Evolutionary conservation across 176 grass and related monocot species (phyloP).

Genomic region (Saccharum officinarum): DNA sequence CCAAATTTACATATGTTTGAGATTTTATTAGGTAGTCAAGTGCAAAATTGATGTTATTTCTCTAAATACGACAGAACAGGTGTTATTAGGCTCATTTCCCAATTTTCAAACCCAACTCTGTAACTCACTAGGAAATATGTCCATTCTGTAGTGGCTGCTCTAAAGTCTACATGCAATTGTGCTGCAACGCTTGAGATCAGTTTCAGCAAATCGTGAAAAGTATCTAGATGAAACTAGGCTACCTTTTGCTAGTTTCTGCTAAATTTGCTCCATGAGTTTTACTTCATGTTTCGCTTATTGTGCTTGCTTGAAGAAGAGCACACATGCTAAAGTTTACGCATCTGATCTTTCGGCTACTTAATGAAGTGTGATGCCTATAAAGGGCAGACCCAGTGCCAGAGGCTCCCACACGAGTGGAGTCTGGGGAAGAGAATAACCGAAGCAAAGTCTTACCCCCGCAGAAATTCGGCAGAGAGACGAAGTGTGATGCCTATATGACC

Average conservation of each 20-base stretch:
- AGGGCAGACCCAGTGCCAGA: too few species aligned
- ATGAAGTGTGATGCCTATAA: background rate
- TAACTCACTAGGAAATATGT: background rate
- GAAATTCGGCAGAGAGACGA: too few species aligned
- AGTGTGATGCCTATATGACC: too few species aligned
- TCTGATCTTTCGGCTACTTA: background rate
- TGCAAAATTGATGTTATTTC: background rate
- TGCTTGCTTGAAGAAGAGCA: background rate
- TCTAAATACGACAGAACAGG: background rate
- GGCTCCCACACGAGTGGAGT: too few species aligned
- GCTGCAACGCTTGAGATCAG: background rate
- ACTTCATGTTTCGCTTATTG: background rate
- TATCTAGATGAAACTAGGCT: background rate
- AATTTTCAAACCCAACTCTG: background rate
- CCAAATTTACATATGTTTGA: background rate
- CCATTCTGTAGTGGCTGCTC: constrained; percentile 6
- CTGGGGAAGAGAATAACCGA: too few species aligned
- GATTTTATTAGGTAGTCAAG: background rate
- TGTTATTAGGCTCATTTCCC: background rate
- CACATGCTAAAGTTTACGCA: background rate
- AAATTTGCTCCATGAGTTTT: background rate
- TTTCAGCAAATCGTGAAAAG: background rate
- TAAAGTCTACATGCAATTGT: constrained; percentile 1
- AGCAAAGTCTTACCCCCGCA: too few species aligned
- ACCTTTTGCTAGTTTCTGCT: constrained; percentile 1